Conservation (phyloP, 768 basidiomycete species). For the Roridomyces roridus region DNA sequence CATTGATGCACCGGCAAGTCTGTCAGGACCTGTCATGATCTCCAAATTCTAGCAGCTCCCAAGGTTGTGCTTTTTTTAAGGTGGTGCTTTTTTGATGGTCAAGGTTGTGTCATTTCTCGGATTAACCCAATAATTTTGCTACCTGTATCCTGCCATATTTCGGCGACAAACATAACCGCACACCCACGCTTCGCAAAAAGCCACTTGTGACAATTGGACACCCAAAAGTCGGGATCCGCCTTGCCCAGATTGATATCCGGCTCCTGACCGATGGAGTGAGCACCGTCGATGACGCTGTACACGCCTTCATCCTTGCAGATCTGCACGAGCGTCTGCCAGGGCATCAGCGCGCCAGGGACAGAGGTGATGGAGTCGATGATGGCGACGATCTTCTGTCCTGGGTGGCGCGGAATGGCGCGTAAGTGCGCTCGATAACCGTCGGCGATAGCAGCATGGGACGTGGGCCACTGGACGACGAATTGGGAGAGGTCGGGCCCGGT, state of each 20-base stretch:
- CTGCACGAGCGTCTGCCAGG: slow-evolving; percentile 74
- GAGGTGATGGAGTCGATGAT: slow-evolving; percentile 69
- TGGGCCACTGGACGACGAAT: slow-evolving; percentile 55
- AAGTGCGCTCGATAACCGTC: slow-evolving; percentile 47
- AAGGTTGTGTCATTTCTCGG: no score
- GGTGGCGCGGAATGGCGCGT: slow-evolving; percentile 25
- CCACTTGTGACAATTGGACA: slow-evolving; percentile 83
- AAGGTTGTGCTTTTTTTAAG: no score
- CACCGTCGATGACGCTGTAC: slow-evolving; percentile 73
- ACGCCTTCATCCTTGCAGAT: slow-evolving; percentile 70
- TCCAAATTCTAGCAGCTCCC: no score
- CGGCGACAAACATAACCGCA: slow-evolving; percentile 54
- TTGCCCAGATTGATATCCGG: slow-evolving; percentile 60
- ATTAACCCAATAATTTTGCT: no score
- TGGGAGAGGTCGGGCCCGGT: slow-evolving; percentile 51
- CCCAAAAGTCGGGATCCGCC: slow-evolving; percentile 57
- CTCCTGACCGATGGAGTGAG: slow-evolving; percentile 81
- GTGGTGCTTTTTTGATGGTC: no score
- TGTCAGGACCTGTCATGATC: no score
- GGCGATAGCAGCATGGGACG: slow-evolving; percentile 60
- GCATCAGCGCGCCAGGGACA: slow-evolving; percentile 65
- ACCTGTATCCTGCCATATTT: no score
- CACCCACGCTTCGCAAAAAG: slow-evolving; percentile 62
- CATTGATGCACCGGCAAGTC: no score
- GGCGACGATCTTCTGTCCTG: slow-evolving; percentile 56